Base-by-base conservation (phyloP, 2,329 filamentous ascomycete genomes). In the Escovopsis sp. region DNA sequence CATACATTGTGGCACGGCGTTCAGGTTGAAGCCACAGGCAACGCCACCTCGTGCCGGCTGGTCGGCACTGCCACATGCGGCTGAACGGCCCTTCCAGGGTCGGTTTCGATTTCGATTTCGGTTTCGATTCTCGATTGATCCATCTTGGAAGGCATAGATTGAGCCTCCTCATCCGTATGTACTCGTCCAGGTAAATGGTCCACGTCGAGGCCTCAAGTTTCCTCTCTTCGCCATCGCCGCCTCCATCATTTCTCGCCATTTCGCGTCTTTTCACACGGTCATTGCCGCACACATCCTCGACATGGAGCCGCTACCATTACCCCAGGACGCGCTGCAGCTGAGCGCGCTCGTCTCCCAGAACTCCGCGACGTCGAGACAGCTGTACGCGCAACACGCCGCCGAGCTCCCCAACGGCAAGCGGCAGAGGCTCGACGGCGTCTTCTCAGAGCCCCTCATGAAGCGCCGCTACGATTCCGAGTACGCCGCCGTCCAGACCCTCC, bases 401-500 rank as follows among this genome's bases (percentile, higher is more conserved):
- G 53, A 53, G 33, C 50, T 44, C 43, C 49, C 49, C 34, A 48
- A 51, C 35, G 46, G 48, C 43, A 67, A 67, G 49, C 62, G 63
- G 43, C 61, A 60, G 48, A 64, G 62, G 51, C 50, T 57, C 49
- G 56, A 62, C 47, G 55, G 59, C 51, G 53, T 52, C 45, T 32
- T 32, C 28, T 4, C 28, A 9, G 54, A 59, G 38, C 51, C 57
- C 40, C 48, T 56, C 42, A 48, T 60, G 48, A 61, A 63, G 51
- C 55, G 53, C 42, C 75, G 80, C 39, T 77, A 84, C 56, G 70
- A 71, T 42, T 69, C 68, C 55, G 87, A 95, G 65, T 95, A 94
- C 61, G 74, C 79, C 52, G 69, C 80, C 55, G 80, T 91, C 19
- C 76, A 78, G 57, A 80, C 82, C 48, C 71, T 95, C 3, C 88